Evolutionary conservation across 2,329 filamentous ascomycete species (phyloP), one percentile per base, ranked within the genome.

Genomic region (Aspergillus jensenii): DNA sequence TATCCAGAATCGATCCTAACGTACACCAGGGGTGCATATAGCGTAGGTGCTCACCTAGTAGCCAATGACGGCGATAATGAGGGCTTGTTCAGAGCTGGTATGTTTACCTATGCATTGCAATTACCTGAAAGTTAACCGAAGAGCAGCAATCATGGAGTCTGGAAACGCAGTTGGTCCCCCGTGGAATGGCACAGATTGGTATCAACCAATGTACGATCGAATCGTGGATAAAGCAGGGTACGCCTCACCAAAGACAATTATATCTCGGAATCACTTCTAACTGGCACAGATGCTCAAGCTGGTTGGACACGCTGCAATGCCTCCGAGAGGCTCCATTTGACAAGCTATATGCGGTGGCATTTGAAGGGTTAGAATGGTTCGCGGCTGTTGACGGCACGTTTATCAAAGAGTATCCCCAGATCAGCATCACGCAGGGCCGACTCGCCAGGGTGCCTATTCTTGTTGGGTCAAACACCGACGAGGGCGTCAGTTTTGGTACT

Each of bases 391-490:
- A 88, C 61, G 81, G 81, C 11, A 81, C 83, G 59, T 82, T 87
- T 63, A 78, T 87, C 44, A 73, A 77, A 6, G 78, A 80, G 17
- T 82, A 79, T 55, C 81, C 80, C 1, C 82, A 81, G 4, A 72
- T 80, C 9, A 84, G 87, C 63, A 76, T 89, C 12, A 74, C 72
- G 1, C 66, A 79, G 6, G 86, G 86, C 35, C 80, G 81, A 19
- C 86, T 89, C 58, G 82, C 87, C 47, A 78, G 83, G 37, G 84
- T 90, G 0, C 85, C 87, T 2, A 79, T 89, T 40, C 77, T 90
- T 5, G 75, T 82, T 81, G 1, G 87, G 90, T 63, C 87, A 90
- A 68, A 86, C 68, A 84, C 80, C 1, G 81, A 78, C 23, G 79
- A 73, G 11, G 35, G 35, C 12, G 35, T 37, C 14, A 37, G 35